Evolutionary conservation across 176 grass and related monocot genomes (phyloP).

Genomic region (Lolium rigidum): DNA sequence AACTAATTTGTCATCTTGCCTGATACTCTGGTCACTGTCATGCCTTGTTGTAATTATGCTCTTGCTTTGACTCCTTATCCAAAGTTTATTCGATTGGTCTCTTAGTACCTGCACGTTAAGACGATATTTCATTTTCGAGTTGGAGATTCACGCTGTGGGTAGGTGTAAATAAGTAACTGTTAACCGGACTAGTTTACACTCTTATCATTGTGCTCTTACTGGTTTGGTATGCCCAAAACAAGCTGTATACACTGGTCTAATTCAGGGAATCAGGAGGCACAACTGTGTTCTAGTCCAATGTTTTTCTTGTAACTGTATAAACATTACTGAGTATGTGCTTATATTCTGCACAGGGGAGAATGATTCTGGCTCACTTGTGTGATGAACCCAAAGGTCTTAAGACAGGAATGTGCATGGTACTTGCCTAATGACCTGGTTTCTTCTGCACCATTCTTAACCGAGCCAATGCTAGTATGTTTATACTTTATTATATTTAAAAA

Average conservation of each 20-base stretch:
- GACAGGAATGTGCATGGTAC: conserved; percentile 99
- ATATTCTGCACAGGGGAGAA: conserved; percentile 79
- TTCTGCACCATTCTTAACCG: conserved; percentile 14
- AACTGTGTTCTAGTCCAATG: neutral
- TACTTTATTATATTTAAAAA: conserved; percentile 33
- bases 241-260: neutral
- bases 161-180: neutral
- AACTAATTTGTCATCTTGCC: conserved; percentile 7
- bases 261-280: neutral
- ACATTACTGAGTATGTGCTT: conserved; percentile 26
- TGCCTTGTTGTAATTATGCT: neutral
- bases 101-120: neutral
- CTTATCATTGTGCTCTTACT: neutral
- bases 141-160: conserved; percentile 13
- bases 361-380: conserved; percentile 98
- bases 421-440: conserved; percentile 31
- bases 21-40: neutral
- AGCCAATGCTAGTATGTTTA: neutral
- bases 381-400: conserved; percentile 99
- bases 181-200: conserved; percentile 3
- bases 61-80: conserved; percentile 1
- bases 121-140: neutral
- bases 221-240: neutral
- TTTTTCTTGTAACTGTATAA: conserved; percentile 4
- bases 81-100: neutral